Evolutionary conservation across 2,329 filamentous ascomycete genomes (phyloP).

Genomic region (Albophoma yamanashiensis): DNA sequence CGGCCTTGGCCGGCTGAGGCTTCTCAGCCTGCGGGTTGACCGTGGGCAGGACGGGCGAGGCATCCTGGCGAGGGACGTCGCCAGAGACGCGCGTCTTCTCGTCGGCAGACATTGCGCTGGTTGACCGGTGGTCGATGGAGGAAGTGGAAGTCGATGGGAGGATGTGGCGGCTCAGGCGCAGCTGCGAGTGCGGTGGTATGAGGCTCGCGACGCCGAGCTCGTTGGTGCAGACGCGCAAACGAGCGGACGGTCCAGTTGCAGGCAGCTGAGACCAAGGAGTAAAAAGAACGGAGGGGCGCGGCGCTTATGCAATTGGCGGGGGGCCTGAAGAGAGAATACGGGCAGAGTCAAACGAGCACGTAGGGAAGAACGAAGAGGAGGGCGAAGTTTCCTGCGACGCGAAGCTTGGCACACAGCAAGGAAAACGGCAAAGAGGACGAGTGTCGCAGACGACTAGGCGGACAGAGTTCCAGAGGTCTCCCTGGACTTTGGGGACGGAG

Average conservation of each 20-base stretch:
- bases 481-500: not conserved
- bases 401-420: not conserved
- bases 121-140: not conserved
- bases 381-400: constrained; percentile 18
- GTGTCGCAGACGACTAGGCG: constrained; percentile 2
- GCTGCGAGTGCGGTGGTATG: constrained; percentile 23
- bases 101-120: constrained; percentile 18
- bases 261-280: constrained; percentile 4
- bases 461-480: not conserved
- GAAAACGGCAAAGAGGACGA: constrained; percentile 6
- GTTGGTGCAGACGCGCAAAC: constrained; percentile 20
- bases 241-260: constrained; percentile 22
- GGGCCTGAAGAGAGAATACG: constrained; percentile 9
- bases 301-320: constrained; percentile 26
- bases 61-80: constrained; percentile 54
- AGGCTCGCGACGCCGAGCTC: constrained; percentile 17
- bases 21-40: constrained; percentile 70
- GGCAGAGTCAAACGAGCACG: constrained; percentile 4
- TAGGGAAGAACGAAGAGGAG: constrained; percentile 4
- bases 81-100: constrained; percentile 80
- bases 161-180: not conserved
- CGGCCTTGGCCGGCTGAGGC: constrained; percentile 49
- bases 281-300: constrained; percentile 11
- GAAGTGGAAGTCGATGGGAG: not conserved
- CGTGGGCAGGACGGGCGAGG: constrained; percentile 60